Conservation (phyloP, 1,284 basidiomycete species). For the Apiotrichum gamsii region DNA sequence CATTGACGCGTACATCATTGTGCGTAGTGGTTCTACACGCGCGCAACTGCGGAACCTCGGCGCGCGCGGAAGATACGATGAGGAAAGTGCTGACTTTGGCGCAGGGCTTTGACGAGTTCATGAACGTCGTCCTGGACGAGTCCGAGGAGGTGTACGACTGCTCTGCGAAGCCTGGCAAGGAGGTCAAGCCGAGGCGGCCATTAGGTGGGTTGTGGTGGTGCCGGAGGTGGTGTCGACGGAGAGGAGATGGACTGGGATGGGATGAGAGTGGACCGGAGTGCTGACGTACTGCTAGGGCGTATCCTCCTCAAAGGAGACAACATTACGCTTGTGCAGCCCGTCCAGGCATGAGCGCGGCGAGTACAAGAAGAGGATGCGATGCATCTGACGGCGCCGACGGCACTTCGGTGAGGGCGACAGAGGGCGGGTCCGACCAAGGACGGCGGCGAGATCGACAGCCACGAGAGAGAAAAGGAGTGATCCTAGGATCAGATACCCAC, state of each 20-base stretch:
- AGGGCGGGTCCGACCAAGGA: neutral
- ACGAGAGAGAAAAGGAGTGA: neutral
- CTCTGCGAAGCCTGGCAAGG: constrained; percentile 71
- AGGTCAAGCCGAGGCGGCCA: constrained; percentile 55
- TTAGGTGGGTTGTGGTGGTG: constrained; percentile 30
- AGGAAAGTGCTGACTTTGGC: too few species aligned
- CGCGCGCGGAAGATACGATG: too few species aligned
- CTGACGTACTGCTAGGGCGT: constrained; percentile 57
- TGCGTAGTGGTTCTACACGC: constrained; percentile 51
- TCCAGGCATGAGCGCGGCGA: constrained; percentile 7
- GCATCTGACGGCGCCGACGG: neutral
- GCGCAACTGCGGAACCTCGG: constrained; percentile 1
- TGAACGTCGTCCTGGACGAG: constrained; percentile 97
- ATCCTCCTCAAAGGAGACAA: constrained; percentile 93
- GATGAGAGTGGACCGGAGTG: too few species aligned
- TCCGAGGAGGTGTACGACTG: constrained; percentile 89
- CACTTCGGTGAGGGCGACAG: neutral
- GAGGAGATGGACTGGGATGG: neutral
- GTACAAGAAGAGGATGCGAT: neutral
- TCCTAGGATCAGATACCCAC: neutral
- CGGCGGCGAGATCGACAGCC: neutral
- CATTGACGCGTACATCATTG: constrained; percentile 93
- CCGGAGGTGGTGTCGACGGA: neutral
- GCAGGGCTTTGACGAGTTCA: constrained; percentile 99
- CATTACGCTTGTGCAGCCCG: constrained; percentile 83